Evolutionary conservation across 192 early-diverging fungal genomes (phyloP), one percentile per base, ranked within the genome.

Genomic region (Coemansia sp.): DNA sequence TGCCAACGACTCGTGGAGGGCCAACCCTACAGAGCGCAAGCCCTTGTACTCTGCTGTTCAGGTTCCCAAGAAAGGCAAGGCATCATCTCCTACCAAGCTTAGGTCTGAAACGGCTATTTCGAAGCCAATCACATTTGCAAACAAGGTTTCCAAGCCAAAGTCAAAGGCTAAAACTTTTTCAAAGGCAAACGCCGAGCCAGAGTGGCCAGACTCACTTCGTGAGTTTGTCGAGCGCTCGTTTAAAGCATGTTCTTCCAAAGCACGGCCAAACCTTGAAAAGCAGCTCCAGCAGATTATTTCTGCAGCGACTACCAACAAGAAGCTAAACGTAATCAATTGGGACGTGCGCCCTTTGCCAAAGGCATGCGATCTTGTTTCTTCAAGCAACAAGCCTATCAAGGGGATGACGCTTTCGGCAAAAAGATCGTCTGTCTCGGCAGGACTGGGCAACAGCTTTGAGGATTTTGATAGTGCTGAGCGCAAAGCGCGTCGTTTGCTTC

Each of bases 141-240:
- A 29, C 48, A 58, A 31, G 8, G 56, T 52, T 8, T 25, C 17
- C 17, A 42, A 48, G 30, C 18, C 56, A 29, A 54, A 29, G 38
- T 20, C 56, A 30, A 42, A 22, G 20, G 28, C 20, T 17, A 60
- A 25, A 7, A 7, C n/a, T 40, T 38, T 29, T n/a, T 31, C 40
- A 29, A 50, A 34, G 18, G 48, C 48, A n/a, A 38, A 16, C 12
- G 22, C 34, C 12, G 72, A 64, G 1, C 51, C 63, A 14, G 67
- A 72, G 45, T 81, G 78, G 78, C 78, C 78, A 2, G 50, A 66
- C 3, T 67, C 69, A 17, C 40, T 81, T 30, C 71, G 67, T 33
- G n/a, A 17, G 11, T 82, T 68, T 73, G 80, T 82, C n/a, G 67
- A 73, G 68, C 80, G 80, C 33, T 82, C 80, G n/a, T 82, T 66